Base-by-base conservation (phyloP, 208 protist genomes). In the Phytomonas sp. region DNA sequence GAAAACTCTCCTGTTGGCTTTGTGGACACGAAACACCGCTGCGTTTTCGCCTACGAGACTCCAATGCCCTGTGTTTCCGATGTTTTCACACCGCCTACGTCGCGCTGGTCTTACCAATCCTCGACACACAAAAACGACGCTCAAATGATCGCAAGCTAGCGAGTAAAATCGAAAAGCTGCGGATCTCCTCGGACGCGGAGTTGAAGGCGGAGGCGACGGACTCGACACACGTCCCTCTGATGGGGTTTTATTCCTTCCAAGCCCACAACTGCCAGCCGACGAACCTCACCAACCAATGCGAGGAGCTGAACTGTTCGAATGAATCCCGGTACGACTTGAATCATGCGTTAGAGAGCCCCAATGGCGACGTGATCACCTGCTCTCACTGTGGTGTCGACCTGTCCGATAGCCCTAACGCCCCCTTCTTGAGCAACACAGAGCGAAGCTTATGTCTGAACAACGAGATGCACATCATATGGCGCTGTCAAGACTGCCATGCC, bases 71-170 rank as follows among this genome's bases (percentile, higher is more conserved):
- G 29, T 94, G 88, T 69, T 92, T 92, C 49, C 52, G 59, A 10
- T 94, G 88, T 72, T 84, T 90, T 70, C 88, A 84, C 16, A 76
- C 72, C 29, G 80, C 80, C 5, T 87, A 89, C 66, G 63, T 80
- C 8, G 68, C 69, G 26, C 67, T 83, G 16, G 69, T 90, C 32
- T 72, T 90, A 29, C 86, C 88, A 8, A 67, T 75, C 63, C 80
- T 94, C 63, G 70, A 89, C 71, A 83, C 74, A 1, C 72, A 72
- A 11, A 69, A 70, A 36, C 82, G 88, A 26, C 79, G 78, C 19
- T 40, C 80, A 23, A 81, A 69, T 34, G 81, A 87, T 56, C 69
- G 73, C 7, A 66, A 81, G 31, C 76, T 78, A 29, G 87, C 91
- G 61, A 68, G 66, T 52, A 45, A 69, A 31, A 68, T 87, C 31